Percentiles rank a stretch among this genome's conserved stretches.
Evolutionary conservation across 805 yeast genomes (phyloP).

Genomic region (Candida vaughaniae): DNA sequence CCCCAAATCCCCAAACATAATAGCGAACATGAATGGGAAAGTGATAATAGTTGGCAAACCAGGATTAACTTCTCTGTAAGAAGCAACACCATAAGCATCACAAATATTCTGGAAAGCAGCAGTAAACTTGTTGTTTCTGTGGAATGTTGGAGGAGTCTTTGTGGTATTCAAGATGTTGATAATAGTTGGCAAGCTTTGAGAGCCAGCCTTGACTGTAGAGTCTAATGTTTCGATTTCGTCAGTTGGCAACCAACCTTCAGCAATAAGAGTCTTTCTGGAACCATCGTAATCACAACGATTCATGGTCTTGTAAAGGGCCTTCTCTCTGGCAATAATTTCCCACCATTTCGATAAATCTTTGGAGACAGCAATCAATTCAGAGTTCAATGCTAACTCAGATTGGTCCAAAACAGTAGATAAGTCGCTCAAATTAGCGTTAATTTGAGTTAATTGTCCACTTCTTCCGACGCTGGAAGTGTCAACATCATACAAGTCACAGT

Average conservation of each 20-base stretch:
- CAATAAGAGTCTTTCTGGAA: slow-evolving; percentile 80
- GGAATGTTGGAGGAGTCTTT: slow-evolving; percentile 91
- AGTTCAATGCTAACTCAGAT: slow-evolving; percentile 57
- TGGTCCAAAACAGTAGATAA: slow-evolving; percentile 34
- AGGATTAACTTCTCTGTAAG: slow-evolving; percentile 73
- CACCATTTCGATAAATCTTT: slow-evolving; percentile 76
- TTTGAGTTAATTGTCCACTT: slow-evolving; percentile 27
- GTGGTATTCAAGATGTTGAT: slow-evolving; percentile 65
- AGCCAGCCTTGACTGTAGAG: slow-evolving; percentile 60
- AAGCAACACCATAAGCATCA: slow-evolving; percentile 89
- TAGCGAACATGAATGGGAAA: slow-evolving; percentile 80
- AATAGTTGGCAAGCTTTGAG: slow-evolving; percentile 55
- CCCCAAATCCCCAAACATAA: slow-evolving; percentile 82
- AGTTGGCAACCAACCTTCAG: slow-evolving; percentile 96
- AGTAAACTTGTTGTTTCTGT: slow-evolving; percentile 92
- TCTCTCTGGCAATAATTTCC: slow-evolving; percentile 63
- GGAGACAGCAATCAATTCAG: slow-evolving; percentile 79
- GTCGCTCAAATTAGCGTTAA: slow-evolving; percentile 29
- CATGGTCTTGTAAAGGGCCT: slow-evolving; percentile 74
- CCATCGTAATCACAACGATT: slow-evolving; percentile 80
- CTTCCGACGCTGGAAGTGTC: slow-evolving; percentile 37
- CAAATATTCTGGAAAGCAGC: slow-evolving; percentile 89
- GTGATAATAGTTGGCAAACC: slow-evolving; percentile 74
- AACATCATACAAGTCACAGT: slow-evolving; percentile 71
- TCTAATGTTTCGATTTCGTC: slow-evolving; percentile 69